Evolutionary conservation across 2,329 filamentous ascomycete species (phyloP).

Genomic region (Corniculantispora saksenae): DNA sequence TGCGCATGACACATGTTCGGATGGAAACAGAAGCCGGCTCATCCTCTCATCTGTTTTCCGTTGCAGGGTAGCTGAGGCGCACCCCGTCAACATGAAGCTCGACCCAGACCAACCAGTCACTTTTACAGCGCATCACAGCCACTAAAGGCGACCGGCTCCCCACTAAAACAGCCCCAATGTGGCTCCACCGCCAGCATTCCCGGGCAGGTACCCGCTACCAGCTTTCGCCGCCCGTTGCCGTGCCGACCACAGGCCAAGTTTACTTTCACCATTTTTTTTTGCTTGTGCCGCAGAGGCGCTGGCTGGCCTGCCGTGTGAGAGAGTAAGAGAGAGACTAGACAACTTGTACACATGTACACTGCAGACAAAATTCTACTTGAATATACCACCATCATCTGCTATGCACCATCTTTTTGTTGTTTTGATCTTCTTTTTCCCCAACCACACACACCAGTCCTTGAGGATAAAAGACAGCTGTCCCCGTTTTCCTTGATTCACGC

Average conservation of each 20-base stretch:
- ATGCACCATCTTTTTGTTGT: neutral
- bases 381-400: neutral
- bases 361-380: too few species aligned
- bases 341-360: neutral
- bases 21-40: neutral
- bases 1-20: neutral
- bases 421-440: neutral
- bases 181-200: slow-evolving; percentile 15
- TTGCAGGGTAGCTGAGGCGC: slow-evolving; percentile 1
- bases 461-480: neutral
- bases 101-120: neutral
- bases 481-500: neutral
- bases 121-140: neutral
- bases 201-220: slow-evolving; percentile 10
- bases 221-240: slow-evolving; percentile 5
- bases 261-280: slow-evolving; percentile 13
- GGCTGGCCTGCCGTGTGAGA: neutral
- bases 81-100: neutral
- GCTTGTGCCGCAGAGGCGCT: neutral
- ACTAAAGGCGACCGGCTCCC: neutral
- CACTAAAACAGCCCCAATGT: neutral
- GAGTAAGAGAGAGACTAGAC: neutral
- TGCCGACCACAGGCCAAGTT: slow-evolving; percentile 2
- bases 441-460: neutral
- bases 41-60: neutral